Evolutionary conservation across 2,329 filamentous ascomycete species (phyloP).

Genomic region (Stagonosporopsis vannaccii): DNA sequence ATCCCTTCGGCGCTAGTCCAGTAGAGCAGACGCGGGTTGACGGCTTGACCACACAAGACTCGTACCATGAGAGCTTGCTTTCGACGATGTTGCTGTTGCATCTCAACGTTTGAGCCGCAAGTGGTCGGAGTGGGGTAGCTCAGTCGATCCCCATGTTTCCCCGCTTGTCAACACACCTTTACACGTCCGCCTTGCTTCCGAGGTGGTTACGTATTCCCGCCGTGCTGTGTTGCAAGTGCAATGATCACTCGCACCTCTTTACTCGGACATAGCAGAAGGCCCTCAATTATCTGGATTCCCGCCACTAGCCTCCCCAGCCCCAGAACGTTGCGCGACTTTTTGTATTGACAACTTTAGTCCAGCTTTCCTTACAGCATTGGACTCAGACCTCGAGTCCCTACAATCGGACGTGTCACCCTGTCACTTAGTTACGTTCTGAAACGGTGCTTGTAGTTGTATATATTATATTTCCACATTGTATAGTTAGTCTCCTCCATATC

Average conservation of each 20-base stretch:
- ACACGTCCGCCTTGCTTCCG: slow-evolving; percentile 8
- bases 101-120: slow-evolving; percentile 25
- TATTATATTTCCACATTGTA: background rate
- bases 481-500: background rate
- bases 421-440: too few relatives aligned
- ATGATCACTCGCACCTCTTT: background rate
- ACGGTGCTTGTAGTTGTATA: background rate
- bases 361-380: too few relatives aligned
- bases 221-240: background rate
- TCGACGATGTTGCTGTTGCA: slow-evolving; percentile 10
- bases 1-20: slow-evolving; percentile 1
- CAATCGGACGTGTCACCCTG: too few relatives aligned
- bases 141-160: slow-evolving; percentile 8
- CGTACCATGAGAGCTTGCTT: slow-evolving; percentile 4
- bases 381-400: too few relatives aligned
- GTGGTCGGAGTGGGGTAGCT: slow-evolving; percentile 7
- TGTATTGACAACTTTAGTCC: background rate
- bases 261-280: background rate
- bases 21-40: slow-evolving; percentile 3
- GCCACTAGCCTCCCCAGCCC: background rate
- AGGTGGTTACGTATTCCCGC: background rate
- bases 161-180: slow-evolving; percentile 8
- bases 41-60: slow-evolving; percentile 15
- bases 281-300: background rate
- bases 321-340: background rate